phyloP scores from a whole-genome alignment of 2,329 filamentous ascomycete genomes.

The Sporothrix dimorphospora region DNA sequence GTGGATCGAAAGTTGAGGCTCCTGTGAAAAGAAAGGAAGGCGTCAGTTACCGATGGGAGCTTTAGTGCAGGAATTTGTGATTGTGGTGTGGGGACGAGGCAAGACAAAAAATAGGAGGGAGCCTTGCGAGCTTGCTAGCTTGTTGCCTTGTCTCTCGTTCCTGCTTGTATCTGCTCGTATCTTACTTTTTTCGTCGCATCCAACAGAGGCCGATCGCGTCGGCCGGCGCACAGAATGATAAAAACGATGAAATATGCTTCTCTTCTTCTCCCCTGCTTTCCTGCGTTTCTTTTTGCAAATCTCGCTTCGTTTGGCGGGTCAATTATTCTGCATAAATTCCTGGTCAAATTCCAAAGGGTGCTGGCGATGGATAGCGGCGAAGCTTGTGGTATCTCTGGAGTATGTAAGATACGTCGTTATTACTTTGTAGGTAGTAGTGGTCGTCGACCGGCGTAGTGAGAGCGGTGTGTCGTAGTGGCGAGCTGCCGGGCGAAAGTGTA shows the following conservation, averaged over 20 bases:
- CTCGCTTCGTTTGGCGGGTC: not conserved
- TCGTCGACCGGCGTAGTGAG: not conserved
- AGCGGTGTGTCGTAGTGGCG: not conserved
- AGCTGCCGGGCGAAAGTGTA: conserved; percentile 9
- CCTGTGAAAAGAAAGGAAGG: conserved; percentile 4
- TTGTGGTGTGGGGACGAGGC: conserved; percentile 1
- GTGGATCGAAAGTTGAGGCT: conserved; percentile 1
- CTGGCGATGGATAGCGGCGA: not conserved
- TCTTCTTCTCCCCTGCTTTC: not conserved
- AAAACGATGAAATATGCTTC: not conserved
- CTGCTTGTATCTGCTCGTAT: not conserved
- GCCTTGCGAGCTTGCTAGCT: conserved; percentile 4
- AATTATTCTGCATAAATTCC: not conserved
- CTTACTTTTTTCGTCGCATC: conserved; percentile 32
- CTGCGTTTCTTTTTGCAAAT: not conserved
- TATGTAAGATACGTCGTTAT: too few species aligned
- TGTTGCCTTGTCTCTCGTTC: conserved; percentile 8
- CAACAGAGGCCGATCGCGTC: conserved; percentile 23
- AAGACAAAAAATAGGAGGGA: conserved; percentile 2
- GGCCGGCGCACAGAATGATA: conserved; percentile 24
- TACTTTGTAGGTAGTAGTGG: not conserved
- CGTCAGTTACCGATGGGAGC: not conserved
- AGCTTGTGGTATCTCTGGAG: not conserved
- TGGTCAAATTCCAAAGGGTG: not conserved
- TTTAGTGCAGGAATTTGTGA: not conserved